Conservation (phyloP, 2,329 filamentous ascomycete species). For the Fusarium mexicanum region DNA sequence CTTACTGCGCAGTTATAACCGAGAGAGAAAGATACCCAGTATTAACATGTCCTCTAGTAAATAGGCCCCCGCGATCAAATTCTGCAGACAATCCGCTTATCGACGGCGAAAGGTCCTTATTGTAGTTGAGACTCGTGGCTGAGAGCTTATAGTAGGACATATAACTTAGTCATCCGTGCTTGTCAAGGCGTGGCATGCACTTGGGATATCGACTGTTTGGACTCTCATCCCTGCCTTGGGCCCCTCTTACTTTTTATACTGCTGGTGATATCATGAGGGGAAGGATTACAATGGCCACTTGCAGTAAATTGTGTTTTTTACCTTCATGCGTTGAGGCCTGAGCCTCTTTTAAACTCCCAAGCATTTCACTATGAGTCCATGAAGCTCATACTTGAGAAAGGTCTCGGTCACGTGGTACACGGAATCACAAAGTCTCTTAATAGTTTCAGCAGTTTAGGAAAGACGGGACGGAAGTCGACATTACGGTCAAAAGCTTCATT, state of each 20-base stretch:
- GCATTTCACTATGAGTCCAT: background rate
- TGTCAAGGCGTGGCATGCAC: background rate
- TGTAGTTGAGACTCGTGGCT: background rate
- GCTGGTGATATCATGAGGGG: too few species aligned
- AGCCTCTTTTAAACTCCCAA: background rate
- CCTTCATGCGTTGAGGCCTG: background rate
- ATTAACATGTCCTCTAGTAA: background rate
- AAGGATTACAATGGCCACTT: background rate
- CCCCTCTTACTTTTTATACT: too few species aligned
- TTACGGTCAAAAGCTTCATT: background rate
- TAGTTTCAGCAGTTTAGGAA: too few species aligned
- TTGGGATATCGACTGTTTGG: too few species aligned
- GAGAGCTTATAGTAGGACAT: background rate
- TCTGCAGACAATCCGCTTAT: rapidly evolving
- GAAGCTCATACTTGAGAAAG: too few species aligned
- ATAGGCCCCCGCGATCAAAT: rapidly evolving
- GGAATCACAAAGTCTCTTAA: background rate
- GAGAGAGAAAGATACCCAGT: background rate
- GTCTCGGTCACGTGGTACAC: background rate
- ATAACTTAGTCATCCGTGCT: too few species aligned
- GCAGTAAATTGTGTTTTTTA: background rate
- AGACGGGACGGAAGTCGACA: too few species aligned
- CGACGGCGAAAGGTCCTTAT: background rate
- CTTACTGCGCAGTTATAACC: too few species aligned
- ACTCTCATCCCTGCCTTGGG: background rate